Base-by-base conservation (phyloP, 1,284 basidiomycete genomes). In the Salmacisia buchloeana region DNA sequence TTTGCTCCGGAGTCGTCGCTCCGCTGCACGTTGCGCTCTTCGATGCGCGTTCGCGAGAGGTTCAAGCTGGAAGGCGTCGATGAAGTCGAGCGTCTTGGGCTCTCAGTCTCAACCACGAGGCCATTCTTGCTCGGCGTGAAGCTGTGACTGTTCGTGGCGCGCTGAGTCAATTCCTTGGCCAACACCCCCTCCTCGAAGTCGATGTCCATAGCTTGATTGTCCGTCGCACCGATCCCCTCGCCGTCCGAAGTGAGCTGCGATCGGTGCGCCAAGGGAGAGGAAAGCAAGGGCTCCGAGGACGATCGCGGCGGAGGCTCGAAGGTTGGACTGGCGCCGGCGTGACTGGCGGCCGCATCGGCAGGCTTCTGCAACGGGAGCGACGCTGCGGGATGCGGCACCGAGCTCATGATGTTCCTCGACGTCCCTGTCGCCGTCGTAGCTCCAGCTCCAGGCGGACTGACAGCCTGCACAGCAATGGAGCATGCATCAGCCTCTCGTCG, bases 401-500 rank as follows among this genome's bases (percentile, higher is more conserved):
- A 43, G 41, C 18, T 43, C 18, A 15, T 21, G 6, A 21, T 29
- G 10, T 12, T 12, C 27, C 49, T 27, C 25, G 49, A 54, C 3
- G 49, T 33, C 18, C 49, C 49, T 29, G 49, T 54, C 9, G 29
- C 29, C 15, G 49, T 54, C n/a, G 49, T 54, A 54, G 49, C 49
- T 18, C 27, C 49, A 3, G 12, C 15, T 18, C 49, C 49, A 2
- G 29, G 27, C 6, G 49, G 49, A 54, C 49, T 54, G 25, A 21
- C 41, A 2, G 41, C 41, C 41, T 43, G 41, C 23, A 12, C 15
- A 7, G 18, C 15, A 18, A 43, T 43, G 18, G 39, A 6, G 15
- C 6, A 43, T 15, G 39, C 15, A 43, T 5, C 18, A n/a, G 39
- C n/a, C n/a, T n/a, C 39, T 15, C 39, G 23, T 43, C 39, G 23